phyloP scores from a whole-genome alignment of 1,284 basidiomycete genomes.

The Melampsora americana region DNA sequence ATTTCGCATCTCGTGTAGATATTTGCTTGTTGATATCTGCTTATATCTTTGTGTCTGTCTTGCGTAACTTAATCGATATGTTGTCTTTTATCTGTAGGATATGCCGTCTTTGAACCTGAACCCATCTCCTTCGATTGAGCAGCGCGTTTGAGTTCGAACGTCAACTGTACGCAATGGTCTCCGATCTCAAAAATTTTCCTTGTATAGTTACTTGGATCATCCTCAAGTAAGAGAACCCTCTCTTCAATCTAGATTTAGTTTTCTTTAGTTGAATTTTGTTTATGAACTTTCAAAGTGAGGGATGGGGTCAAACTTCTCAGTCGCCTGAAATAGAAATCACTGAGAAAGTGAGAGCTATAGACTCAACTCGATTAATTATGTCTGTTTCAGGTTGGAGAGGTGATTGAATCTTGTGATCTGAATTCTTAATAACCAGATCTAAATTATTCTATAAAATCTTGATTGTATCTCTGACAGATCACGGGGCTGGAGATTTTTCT shows the following conservation, averaged over 20 bases:
- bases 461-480: conserved; percentile 1
- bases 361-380: conserved; percentile 22
- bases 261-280: neutral
- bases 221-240: conserved; percentile 25
- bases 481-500: conserved; percentile 30
- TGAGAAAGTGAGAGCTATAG: conserved; percentile 8
- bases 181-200: conserved; percentile 10
- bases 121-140: conserved; percentile 10
- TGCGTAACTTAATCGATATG: no score
- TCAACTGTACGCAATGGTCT: conserved; percentile 16
- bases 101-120: conserved; percentile 18
- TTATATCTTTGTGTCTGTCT: no score
- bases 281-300: conserved; percentile 13
- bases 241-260: no score
- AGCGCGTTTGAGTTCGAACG: conserved; percentile 28
- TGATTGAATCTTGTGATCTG: neutral
- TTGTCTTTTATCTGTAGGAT: conserved; percentile 13
- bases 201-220: conserved; percentile 27
- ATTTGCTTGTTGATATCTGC: no score
- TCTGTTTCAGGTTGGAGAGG: conserved; percentile 30
- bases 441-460: neutral
- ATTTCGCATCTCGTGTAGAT: no score
- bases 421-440: neutral
- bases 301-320: conserved; percentile 23
- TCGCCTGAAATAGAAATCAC: conserved; percentile 28